Evolutionary conservation across 225 moss, liverwort and hornwort genomes (phyloP), one percentile per base, ranked within the genome.

Genomic region (Sphagnum contortum): DNA sequence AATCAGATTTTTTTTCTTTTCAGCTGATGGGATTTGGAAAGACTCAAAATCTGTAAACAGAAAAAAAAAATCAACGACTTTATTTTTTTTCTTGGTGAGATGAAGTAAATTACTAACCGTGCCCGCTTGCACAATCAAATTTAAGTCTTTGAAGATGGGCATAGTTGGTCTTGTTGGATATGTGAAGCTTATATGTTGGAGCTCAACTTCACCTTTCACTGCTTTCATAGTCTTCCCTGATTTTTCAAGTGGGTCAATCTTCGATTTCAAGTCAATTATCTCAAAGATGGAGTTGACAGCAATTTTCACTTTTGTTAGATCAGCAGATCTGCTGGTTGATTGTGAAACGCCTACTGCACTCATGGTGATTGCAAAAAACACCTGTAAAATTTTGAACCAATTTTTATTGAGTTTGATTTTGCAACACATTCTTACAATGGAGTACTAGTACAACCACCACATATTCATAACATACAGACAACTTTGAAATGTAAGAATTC

Each of bases 151-250:
- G 71, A 91, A 86, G 59, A 91, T 81, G 67, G 81, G 74, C 44
- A 76, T 53, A 44, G 79, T 64, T 7, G 85, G 81, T 67, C 90
- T 77, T 54, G 88, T 75, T 11, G 88, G 85, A 73, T 88, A 91
- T 29, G 70, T 76, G 69, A 91, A 91, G 58, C 79, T 72, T 3
- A 91, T 47, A 48, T 76, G 68, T 70, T 71, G 69, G 58, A 91
- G 77, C 76, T 86, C 79, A 57, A 91, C 83, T 13, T 85, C 83
- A 14, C 90, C 90, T 8, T 56, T 14, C 47, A 86, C 71, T 5
- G 63, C 54, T 67, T 74, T 68, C 77, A 55, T 88, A 92, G 51
- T 81, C 77, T 1, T 81, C 61, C 57, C 85, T 86, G 44, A 77
- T 63, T 76, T 89, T 87, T 58, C 72, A 52, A 52, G 52, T 52